phyloP scores from a whole-genome alignment of 139 green algal species.

The Chloropicon primus region DNA sequence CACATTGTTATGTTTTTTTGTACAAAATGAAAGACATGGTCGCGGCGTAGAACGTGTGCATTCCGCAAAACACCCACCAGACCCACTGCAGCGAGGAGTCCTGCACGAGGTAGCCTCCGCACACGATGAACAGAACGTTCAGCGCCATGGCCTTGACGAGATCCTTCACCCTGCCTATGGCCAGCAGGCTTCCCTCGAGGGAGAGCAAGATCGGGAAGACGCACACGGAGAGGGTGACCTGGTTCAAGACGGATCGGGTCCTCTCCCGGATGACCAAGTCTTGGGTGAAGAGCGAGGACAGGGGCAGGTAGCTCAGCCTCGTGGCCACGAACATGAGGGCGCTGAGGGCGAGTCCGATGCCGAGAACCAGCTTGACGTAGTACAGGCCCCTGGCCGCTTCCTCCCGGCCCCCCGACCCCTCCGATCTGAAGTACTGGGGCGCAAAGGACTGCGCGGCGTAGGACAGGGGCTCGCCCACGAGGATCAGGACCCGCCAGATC shows the following conservation, averaged over 20 bases:
- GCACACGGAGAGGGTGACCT: constrained; percentile 11
- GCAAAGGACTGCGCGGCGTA: constrained; percentile 23
- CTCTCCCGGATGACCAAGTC: constrained; percentile 2
- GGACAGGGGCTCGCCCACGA: constrained; percentile 22
- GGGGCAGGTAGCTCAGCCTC: not conserved
- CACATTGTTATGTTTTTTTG: too few species aligned
- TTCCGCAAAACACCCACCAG: not conserved
- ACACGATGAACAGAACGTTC: constrained; percentile 8
- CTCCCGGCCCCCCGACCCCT: not conserved
- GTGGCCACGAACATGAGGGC: constrained; percentile 4
- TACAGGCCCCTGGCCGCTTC: constrained; percentile 1
- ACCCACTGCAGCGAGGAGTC: not conserved
- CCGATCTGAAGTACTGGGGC: constrained; percentile 6
- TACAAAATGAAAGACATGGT: not conserved
- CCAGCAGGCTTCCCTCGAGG: constrained; percentile 27
- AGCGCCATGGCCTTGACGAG: constrained; percentile 10
- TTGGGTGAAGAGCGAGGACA: constrained; percentile 14
- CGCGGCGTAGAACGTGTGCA: not conserved
- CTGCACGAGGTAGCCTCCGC: not conserved
- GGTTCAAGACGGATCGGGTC: not conserved
- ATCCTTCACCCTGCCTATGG: constrained; percentile 13
- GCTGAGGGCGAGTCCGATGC: constrained; percentile 3
- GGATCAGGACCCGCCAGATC: constrained; percentile 22
- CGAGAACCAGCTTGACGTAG: constrained; percentile 7
- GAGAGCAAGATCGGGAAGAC: constrained; percentile 22